These are phyloP conservation scores for Umbelopsis sp. DNA, from an alignment of 192 early-diverging fungal genomes.

Conservation along the genomic window DNA sequence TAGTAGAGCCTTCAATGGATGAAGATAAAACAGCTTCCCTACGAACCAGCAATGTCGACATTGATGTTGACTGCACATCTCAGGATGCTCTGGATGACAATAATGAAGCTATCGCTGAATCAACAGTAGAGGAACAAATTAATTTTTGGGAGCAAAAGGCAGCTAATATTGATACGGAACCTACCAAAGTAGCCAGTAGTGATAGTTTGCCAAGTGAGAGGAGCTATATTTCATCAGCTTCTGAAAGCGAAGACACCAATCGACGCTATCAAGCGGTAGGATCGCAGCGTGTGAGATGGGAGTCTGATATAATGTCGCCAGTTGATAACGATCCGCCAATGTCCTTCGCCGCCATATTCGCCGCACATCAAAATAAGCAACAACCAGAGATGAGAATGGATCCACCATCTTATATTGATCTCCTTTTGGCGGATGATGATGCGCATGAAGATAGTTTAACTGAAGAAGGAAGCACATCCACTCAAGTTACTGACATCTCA, in stretches of 20 bases:
- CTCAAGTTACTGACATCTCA: background rate
- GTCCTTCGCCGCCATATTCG: constrained; percentile 2
- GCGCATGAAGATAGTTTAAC: background rate
- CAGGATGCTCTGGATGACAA: no score
- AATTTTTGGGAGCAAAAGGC: background rate
- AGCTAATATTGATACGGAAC: background rate
- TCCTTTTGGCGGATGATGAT: background rate
- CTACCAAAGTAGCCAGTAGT: background rate
- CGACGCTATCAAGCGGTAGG: background rate
- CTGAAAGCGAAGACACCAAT: background rate
- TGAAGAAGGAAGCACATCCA: background rate
- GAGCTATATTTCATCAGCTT: background rate
- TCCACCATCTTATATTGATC: background rate
- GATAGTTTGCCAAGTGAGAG: background rate
- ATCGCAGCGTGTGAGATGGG: constrained; percentile 1
- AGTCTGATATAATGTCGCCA: constrained; percentile 5
- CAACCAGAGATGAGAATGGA: background rate
- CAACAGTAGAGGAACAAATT: no score
- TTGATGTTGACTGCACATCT: no score
- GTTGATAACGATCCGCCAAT: constrained; percentile 1
- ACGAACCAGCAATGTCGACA: no score
- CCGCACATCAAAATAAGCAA: background rate
- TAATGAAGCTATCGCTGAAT: no score
- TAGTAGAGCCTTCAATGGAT: background rate
- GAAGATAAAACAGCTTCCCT: background rate